Conservation (phyloP, 2,329 filamentous ascomycete species). For the Colletotrichum coccodes region DNA sequence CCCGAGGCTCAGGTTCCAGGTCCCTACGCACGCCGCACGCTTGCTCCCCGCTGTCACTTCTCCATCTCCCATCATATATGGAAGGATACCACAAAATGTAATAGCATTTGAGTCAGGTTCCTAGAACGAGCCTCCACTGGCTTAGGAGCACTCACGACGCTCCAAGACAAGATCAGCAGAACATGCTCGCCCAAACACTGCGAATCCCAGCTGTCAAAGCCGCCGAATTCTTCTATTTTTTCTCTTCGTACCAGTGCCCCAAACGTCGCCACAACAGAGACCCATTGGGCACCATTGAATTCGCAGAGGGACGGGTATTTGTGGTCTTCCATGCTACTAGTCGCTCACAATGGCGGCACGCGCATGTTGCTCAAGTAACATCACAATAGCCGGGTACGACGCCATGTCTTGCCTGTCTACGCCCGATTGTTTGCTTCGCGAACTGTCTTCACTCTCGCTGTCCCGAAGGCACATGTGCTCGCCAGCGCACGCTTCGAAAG, state of each 20-base stretch:
- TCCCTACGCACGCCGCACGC: not conserved
- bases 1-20: not conserved
- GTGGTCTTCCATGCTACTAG: too few relatives aligned
- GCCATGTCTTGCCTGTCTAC: not conserved
- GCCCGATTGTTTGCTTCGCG: not conserved
- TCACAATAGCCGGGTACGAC: not conserved
- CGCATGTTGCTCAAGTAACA: not conserved
- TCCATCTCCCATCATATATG: not conserved
- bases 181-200: not conserved
- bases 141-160: not conserved
- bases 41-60: not conserved
- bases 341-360: not conserved
- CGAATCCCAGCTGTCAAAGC: not conserved
- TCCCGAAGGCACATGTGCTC: not conserved
- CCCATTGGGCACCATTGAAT: too few relatives aligned
- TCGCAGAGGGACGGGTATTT: too few relatives aligned
- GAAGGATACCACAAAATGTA: conserved; percentile 2
- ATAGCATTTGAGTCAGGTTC: conserved; percentile 25
- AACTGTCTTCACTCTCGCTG: not conserved
- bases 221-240: not conserved
- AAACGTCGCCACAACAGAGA: not conserved
- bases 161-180: conserved; percentile 13
- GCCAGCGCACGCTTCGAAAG: conserved; percentile 7
- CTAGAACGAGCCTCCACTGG: conserved; percentile 15
- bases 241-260: not conserved